A percentile compares a stretch with the other conserved stretches of the same genome.
Conservation (phyloP, 2,329 filamentous ascomycete species). For the Hypoxylon sp. region DNA sequence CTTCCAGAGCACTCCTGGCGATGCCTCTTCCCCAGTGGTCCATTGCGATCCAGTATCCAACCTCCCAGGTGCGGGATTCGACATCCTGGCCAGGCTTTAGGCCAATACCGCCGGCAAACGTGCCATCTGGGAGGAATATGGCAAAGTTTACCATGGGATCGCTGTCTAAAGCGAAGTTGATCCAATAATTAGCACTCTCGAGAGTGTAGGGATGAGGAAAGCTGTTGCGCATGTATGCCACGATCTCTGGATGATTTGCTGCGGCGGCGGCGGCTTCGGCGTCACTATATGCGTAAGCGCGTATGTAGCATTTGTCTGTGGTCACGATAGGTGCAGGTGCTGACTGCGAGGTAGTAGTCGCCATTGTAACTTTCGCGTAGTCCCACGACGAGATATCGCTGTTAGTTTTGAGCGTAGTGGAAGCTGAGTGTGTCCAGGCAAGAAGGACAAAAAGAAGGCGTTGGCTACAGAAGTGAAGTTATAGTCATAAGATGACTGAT, state of each 20-base stretch:
- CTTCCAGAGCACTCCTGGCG: slow-evolving; percentile 51
- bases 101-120: slow-evolving; percentile 54
- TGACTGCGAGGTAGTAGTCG: slow-evolving; percentile 6
- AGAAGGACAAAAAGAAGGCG: background rate
- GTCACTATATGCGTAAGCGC: slow-evolving; percentile 52
- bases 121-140: slow-evolving; percentile 46
- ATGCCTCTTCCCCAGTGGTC: slow-evolving; percentile 57
- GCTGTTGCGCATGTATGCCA: slow-evolving; percentile 51
- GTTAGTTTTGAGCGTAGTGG: too few species aligned
- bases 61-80: slow-evolving; percentile 54
- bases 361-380: slow-evolving; percentile 12
- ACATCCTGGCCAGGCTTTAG: slow-evolving; percentile 49
- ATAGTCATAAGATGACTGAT: too few species aligned
- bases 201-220: slow-evolving; percentile 59
- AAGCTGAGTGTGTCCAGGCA: too few species aligned
- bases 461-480: background rate
- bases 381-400: background rate
- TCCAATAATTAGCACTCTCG: slow-evolving; percentile 50
- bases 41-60: slow-evolving; percentile 59
- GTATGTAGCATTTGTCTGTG: slow-evolving; percentile 49
- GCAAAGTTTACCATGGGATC: slow-evolving; percentile 46
- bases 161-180: slow-evolving; percentile 40
- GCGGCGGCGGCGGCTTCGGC: slow-evolving; percentile 46
- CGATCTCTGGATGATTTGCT: slow-evolving; percentile 52
- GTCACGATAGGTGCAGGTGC: slow-evolving; percentile 40